A percentile compares a stretch with the other conserved stretches of the same genome.
Conservation (phyloP, 768 basidiomycete genomes). For the Mycena venus region DNA sequence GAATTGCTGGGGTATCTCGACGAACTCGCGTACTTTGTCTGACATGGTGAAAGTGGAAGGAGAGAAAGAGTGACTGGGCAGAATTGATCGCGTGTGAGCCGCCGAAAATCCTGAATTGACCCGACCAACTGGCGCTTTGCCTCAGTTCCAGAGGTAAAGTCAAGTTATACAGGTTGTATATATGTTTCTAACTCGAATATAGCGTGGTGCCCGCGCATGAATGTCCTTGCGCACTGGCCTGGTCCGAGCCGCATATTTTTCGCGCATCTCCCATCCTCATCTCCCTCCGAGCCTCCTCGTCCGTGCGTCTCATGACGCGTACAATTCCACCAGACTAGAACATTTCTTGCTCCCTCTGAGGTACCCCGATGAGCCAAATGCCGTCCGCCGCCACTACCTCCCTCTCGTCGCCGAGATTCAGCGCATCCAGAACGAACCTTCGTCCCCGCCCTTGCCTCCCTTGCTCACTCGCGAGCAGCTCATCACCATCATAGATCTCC, state of each 20-base stretch:
- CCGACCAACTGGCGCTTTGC: neutral
- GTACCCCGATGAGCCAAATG: constrained; percentile 40
- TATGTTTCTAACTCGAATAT: neutral
- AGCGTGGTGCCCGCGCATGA: constrained; percentile 59
- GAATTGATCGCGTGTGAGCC: constrained; percentile 20
- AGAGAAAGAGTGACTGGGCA: constrained; percentile 30
- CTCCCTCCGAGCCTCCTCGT: constrained; percentile 31
- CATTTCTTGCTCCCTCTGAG: constrained; percentile 36
- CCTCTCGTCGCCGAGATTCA: constrained; percentile 45
- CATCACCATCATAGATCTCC: constrained; percentile 54
- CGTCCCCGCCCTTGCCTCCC: constrained; percentile 39
- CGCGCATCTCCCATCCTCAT: neutral
- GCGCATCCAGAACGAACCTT: constrained; percentile 37
- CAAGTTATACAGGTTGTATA: neutral
- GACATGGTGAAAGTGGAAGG: constrained; percentile 73
- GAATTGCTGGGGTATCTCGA: constrained; percentile 93
- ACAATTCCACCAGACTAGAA: constrained; percentile 31
- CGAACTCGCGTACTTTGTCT: constrained; percentile 90
- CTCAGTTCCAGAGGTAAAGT: constrained; percentile 3
- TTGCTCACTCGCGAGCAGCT: constrained; percentile 49
- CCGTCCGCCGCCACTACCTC: constrained; percentile 54
- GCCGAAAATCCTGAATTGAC: neutral
- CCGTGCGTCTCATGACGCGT: constrained; percentile 34
- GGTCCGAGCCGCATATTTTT: constrained; percentile 50
- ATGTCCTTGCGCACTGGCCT: constrained; percentile 69